These are phyloP conservation scores for Colletotrichum godetiae DNA, from an alignment of 2,329 filamentous ascomycete species.

Conservation along the genomic window DNA sequence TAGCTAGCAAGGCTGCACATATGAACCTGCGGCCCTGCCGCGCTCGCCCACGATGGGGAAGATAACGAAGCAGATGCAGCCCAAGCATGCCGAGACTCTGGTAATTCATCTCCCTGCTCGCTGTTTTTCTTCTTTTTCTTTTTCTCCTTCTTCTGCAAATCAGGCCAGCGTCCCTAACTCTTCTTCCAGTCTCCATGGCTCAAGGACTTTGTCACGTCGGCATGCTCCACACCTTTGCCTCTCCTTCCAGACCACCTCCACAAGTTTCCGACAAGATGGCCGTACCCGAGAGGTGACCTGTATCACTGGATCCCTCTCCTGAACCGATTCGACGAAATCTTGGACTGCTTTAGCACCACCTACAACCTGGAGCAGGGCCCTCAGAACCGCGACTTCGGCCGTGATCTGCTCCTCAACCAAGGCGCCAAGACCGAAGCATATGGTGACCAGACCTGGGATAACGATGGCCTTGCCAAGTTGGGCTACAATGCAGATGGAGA, in stretches of 20 bases:
- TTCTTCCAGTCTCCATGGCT: constrained; percentile 83
- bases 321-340: constrained; percentile 90
- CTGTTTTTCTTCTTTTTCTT: constrained; percentile 6
- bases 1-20: constrained; percentile 40
- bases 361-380: constrained; percentile 86
- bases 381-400: constrained; percentile 80
- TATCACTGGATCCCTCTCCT: constrained; percentile 98
- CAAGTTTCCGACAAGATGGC: constrained; percentile 90
- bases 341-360: constrained; percentile 82
- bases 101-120: constrained; percentile 54
- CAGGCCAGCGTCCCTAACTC: constrained; percentile 37
- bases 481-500: constrained; percentile 83
- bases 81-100: constrained; percentile 75
- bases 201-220: constrained; percentile 79
- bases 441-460: constrained; percentile 60
- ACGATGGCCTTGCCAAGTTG: constrained; percentile 62
- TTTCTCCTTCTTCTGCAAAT: constrained; percentile 7
- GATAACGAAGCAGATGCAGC: constrained; percentile 75
- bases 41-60: constrained; percentile 72
- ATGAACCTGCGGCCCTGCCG: constrained; percentile 67
- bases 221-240: constrained; percentile 76
- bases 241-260: constrained; percentile 81
- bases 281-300: constrained; percentile 92
- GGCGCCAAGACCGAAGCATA: constrained; percentile 63
- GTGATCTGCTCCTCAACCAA: constrained; percentile 71